phyloP scores from a whole-genome alignment of 75 land plant species.

The Cryptomeria japonica region DNA sequence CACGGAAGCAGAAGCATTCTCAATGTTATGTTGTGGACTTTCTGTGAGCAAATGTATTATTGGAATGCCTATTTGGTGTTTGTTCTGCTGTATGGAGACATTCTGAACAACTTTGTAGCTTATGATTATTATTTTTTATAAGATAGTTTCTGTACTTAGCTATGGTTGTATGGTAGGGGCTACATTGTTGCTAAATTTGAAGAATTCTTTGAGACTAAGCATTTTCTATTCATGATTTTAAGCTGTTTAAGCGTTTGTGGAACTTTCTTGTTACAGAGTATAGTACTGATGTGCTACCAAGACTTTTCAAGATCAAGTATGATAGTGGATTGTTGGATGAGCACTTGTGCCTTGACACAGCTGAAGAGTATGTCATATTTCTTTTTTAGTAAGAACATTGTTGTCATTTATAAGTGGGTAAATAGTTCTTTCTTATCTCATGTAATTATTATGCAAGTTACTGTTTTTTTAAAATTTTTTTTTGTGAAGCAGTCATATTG shows the following conservation, averaged over 20 bases:
- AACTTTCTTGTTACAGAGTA: constrained; percentile 29
- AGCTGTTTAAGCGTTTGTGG: background rate
- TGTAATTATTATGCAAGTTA: background rate
- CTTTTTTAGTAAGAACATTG: background rate
- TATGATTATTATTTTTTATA: background rate
- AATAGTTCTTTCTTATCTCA: background rate
- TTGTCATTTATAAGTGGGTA: background rate
- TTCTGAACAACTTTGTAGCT: background rate
- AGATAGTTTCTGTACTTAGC: background rate
- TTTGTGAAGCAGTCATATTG: background rate
- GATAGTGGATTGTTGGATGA: constrained; percentile 49
- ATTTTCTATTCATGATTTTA: background rate
- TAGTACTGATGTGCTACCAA: constrained; percentile 47
- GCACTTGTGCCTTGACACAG: constrained; percentile 37
- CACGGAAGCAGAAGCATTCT: background rate
- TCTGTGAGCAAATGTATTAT: background rate
- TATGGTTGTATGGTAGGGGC: constrained; percentile 4
- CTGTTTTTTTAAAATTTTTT: background rate
- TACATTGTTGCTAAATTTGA: background rate
- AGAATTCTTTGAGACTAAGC: background rate
- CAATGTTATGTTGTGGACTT: background rate
- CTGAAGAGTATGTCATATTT: constrained; percentile 36
- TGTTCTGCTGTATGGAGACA: background rate
- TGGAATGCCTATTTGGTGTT: background rate
- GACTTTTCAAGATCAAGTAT: constrained; percentile 51